These are phyloP conservation scores for Lichenothelia convexa DNA, from an alignment of 495 filamentous ascomycete species.

Conservation along the genomic window DNA sequence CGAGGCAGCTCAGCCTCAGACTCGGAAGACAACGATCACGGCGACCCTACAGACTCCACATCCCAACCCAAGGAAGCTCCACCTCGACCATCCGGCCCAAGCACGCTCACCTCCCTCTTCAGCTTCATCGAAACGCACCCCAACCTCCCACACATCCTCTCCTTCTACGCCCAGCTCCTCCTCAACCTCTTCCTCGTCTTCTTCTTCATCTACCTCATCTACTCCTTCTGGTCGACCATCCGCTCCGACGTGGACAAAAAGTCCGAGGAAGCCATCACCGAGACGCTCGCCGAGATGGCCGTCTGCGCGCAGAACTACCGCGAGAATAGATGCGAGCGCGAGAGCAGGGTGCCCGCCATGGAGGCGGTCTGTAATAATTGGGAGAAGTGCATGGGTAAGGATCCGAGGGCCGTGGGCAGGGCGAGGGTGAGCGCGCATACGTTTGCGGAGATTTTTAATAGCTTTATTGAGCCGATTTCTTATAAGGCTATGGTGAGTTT, in stretches of 20 bases:
- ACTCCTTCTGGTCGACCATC: slow-evolving; percentile 49
- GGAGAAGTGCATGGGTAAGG: slow-evolving; percentile 69
- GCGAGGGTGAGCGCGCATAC: slow-evolving; percentile 54
- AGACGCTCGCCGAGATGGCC: slow-evolving; percentile 53
- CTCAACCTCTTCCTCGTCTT: slow-evolving; percentile 60
- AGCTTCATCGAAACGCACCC: slow-evolving; percentile 60
- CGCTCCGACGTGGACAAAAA: slow-evolving; percentile 57
- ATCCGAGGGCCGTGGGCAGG: slow-evolving; percentile 44
- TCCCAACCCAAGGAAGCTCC: slow-evolving; percentile 8
- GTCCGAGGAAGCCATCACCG: slow-evolving; percentile 39
- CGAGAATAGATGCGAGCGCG: slow-evolving; percentile 51
- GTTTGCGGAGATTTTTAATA: slow-evolving; percentile 65
- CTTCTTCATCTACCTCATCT: slow-evolving; percentile 50
- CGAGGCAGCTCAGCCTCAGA: slow-evolving; percentile 45
- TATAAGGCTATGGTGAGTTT: slow-evolving; percentile 51
- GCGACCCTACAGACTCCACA: slow-evolving; percentile 2
- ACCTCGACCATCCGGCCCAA: slow-evolving; percentile 1
- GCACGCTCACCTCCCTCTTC: slow-evolving; percentile 36
- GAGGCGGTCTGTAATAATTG: slow-evolving; percentile 55
- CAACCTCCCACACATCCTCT: slow-evolving; percentile 67
- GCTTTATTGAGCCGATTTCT: slow-evolving; percentile 50
- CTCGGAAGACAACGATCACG: slow-evolving; percentile 22
- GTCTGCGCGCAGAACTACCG: slow-evolving; percentile 49
- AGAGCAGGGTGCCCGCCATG: slow-evolving; percentile 50
- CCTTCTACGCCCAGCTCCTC: slow-evolving; percentile 63